A percentile compares a stretch with the other conserved stretches of the same genome.
Conservation (phyloP, 768 basidiomycete genomes). For the Pleurotus salmoneostramineus region DNA sequence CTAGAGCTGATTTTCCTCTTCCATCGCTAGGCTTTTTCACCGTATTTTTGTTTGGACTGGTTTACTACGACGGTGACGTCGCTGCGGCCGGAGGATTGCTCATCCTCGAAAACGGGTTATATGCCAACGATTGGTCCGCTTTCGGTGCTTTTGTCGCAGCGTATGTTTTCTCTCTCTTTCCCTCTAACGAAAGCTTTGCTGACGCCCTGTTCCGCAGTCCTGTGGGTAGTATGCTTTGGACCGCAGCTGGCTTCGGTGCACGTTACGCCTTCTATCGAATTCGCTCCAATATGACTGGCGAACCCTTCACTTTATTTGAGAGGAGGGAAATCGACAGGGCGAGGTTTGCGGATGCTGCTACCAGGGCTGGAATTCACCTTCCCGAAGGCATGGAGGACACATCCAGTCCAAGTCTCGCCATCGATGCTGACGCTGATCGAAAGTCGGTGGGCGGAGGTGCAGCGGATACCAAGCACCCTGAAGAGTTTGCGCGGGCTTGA, state of each 20-base stretch:
- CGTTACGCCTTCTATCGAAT: background rate
- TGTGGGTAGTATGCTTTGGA: conserved; percentile 5
- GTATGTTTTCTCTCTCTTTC: background rate
- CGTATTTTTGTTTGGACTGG: conserved; percentile 4
- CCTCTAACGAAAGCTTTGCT: background rate
- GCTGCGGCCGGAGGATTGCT: conserved; percentile 1
- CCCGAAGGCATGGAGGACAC: background rate
- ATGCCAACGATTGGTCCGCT: conserved; percentile 9
- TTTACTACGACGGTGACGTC: conserved; percentile 1
- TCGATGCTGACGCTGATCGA: background rate
- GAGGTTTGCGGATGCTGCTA: conserved; percentile 3
- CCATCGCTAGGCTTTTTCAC: background rate
- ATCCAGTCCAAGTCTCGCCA: background rate
- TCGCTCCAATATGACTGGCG: background rate
- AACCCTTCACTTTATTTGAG: background rate
- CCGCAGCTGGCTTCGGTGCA: background rate
- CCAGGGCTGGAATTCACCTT: background rate
- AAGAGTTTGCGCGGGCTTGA: background rate
- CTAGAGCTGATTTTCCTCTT: background rate
- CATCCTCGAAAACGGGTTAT: background rate
- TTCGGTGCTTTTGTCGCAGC: conserved; percentile 7
- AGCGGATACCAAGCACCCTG: background rate
- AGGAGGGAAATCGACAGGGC: background rate
- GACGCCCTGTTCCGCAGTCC: background rate
- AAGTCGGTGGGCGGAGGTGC: background rate